Conservation (phyloP, 1,139 yeast genomes). For the Insectozyma bohioensis region DNA sequence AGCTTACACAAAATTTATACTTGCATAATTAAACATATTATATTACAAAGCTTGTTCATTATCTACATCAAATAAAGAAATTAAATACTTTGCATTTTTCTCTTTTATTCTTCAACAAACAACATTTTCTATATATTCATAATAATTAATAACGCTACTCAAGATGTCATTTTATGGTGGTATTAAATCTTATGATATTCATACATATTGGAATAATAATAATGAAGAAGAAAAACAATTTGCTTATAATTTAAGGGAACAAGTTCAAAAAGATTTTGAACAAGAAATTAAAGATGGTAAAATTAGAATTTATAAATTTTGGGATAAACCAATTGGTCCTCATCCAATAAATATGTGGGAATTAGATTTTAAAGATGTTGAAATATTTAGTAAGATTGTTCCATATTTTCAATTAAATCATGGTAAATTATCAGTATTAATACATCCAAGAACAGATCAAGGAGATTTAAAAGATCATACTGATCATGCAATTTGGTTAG, state of each 20-base stretch:
- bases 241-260: slow-evolving; percentile 41
- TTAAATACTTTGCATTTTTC: too few relatives aligned
- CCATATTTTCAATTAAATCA: slow-evolving; percentile 51
- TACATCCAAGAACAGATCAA: slow-evolving; percentile 50
- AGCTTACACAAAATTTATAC: too few relatives aligned
- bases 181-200: slow-evolving; percentile 49
- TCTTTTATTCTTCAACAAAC: too few relatives aligned
- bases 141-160: too few relatives aligned
- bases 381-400: slow-evolving; percentile 25
- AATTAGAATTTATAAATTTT: slow-evolving; percentile 44
- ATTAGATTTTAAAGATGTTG: slow-evolving; percentile 36
- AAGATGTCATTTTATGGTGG: slow-evolving; percentile 27
- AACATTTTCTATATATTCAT: too few relatives aligned
- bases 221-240: slow-evolving; percentile 31
- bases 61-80: too few relatives aligned
- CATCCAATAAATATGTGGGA: slow-evolving; percentile 53
- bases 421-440: slow-evolving; percentile 50
- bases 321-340: slow-evolving; percentile 57
- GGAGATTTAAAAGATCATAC: slow-evolving; percentile 52
- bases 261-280: slow-evolving; percentile 43
- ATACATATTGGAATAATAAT: slow-evolving; percentile 51
- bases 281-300: slow-evolving; percentile 43
- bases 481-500: slow-evolving; percentile 53
- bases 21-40: too few relatives aligned
- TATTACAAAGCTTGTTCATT: too few relatives aligned